Base-by-base conservation (phyloP, 768 basidiomycete species). In the Agaricus bisporus region DNA sequence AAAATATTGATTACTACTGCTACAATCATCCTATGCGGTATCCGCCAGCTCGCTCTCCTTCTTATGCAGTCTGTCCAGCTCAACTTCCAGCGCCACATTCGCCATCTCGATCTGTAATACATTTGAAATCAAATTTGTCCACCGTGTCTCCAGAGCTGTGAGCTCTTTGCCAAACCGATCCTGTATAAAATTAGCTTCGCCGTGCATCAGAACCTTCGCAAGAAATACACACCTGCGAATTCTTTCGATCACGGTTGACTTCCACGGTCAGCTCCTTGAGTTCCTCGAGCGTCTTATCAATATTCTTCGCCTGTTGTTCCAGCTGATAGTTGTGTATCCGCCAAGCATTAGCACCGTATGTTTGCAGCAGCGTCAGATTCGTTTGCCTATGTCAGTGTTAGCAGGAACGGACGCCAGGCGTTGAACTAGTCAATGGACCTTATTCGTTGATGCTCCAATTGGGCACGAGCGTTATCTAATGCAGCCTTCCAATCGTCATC, bases 41-140 rank as follows among this genome's bases (percentile, higher is more conserved):
- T 70, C 74, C 41, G 78, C 74, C 46, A 90, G 73, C 61, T 88
- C 86, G 3, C 73, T 79, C 66, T 86, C 86, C 56, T 68, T 76
- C 56, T 70, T 71, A 60, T 77, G 75, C 49, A 91, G 68, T 37
- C 76, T 70, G 43, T 77, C 80, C 45, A 97, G 76, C 63, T 97
- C 92, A 5, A 75, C 83, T 60, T 94, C 92, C 66, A 97, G 68
- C 25, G 92, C 91, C 39, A 85, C 78, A 65, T 93, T 95, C 15
- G 94, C 95, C 83, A 98, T 85, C 75, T 97, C 95, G 59, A 97
- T 88, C 70, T 98, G 95, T 55, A 98, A 71, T 42, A 95, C 88
- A 62, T 71, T 87, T 50, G 91, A 93, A 52, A 98, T 85, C 44
- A 98, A 75, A 69, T 94, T 91, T 18, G 91, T 95, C 95, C 95